Conservation (phyloP, 2,329 filamentous ascomycete genomes). For the Talaromyces islandicus region DNA sequence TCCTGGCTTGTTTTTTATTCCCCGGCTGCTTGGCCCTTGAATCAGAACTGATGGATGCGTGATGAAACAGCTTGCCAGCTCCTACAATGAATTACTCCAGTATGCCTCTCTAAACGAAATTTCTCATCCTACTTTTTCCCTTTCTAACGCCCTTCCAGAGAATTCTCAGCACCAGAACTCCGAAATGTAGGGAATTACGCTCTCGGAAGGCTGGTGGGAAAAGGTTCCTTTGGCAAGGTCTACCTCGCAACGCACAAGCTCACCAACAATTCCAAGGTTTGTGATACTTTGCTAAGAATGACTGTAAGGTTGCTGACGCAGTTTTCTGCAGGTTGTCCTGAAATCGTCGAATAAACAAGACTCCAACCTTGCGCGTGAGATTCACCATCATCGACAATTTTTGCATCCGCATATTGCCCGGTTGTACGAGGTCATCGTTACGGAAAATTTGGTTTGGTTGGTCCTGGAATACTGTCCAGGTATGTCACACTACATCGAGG, state of each 20-base stretch:
- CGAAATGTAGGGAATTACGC: conserved; percentile 92
- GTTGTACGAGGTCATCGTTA: conserved; percentile 96
- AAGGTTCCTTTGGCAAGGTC: conserved; percentile 97
- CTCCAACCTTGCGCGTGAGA: conserved; percentile 90
- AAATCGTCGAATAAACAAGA: conserved; percentile 97
- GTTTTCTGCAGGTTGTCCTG: conserved; percentile 74
- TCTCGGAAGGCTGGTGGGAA: conserved; percentile 86
- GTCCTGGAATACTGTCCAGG: conserved; percentile 94
- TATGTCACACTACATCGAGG: conserved; percentile 33
- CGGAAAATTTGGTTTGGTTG: conserved; percentile 89
- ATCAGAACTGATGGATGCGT: conserved; percentile 13
- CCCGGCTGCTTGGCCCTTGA: background rate
- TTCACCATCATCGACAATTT: conserved; percentile 97
- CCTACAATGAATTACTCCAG: conserved; percentile 94
- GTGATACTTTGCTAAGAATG: background rate
- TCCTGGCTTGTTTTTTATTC: background rate
- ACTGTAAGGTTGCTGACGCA: background rate
- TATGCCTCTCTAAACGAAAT: conserved; percentile 50
- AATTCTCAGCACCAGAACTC: conserved; percentile 88
- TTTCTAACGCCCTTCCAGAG: conserved; percentile 49
- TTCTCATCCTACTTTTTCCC: conserved; percentile 8
- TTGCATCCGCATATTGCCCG: conserved; percentile 94
- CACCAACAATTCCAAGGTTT: conserved; percentile 93
- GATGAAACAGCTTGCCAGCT: conserved; percentile 73
- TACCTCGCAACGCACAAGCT: conserved; percentile 95